These are phyloP conservation scores for Trametes cinnabarina DNA, from an alignment of 768 basidiomycete genomes.

Conservation along the genomic window DNA sequence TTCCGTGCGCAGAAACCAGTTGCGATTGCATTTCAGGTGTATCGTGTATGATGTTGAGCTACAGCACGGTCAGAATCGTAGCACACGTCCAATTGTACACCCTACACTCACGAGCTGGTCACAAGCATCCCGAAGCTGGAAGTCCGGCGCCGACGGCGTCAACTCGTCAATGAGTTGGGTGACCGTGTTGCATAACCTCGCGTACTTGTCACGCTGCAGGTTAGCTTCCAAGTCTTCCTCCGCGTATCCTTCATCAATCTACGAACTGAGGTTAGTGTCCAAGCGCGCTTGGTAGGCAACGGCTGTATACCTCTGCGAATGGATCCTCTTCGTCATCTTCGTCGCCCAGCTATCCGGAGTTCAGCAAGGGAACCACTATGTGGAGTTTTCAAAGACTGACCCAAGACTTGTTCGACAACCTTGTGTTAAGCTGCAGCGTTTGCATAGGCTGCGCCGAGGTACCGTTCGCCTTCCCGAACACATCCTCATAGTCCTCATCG, in stretches of 20 bases:
- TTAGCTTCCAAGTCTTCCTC: constrained; percentile 93
- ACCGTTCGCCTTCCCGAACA: constrained; percentile 78
- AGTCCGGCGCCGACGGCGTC: constrained; percentile 76
- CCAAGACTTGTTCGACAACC: constrained; percentile 90
- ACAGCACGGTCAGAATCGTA: background rate
- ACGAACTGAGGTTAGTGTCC: background rate
- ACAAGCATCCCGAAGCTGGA: constrained; percentile 79
- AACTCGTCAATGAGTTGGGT: constrained; percentile 86
- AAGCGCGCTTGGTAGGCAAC: background rate
- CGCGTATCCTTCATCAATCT: constrained; percentile 92
- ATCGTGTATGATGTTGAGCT: constrained; percentile 77
- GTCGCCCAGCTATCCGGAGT: constrained; percentile 58
- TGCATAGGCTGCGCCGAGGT: constrained; percentile 64
- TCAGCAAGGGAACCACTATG: no score
- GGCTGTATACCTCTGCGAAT: constrained; percentile 74
- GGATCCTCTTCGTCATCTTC: constrained; percentile 94
- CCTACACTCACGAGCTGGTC: constrained; percentile 71
- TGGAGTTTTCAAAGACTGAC: constrained; percentile 46
- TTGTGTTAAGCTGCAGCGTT: constrained; percentile 80
- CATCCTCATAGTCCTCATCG: constrained; percentile 92
- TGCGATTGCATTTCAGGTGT: constrained; percentile 85
- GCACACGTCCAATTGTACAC: background rate
- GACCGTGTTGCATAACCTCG: constrained; percentile 77
- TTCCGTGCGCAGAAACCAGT: constrained; percentile 88
- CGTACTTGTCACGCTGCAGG: constrained; percentile 89